These are phyloP conservation scores for Chrysopogon serrulatus DNA, from an alignment of 176 grass and related monocot genomes.

Conservation along the genomic window DNA sequence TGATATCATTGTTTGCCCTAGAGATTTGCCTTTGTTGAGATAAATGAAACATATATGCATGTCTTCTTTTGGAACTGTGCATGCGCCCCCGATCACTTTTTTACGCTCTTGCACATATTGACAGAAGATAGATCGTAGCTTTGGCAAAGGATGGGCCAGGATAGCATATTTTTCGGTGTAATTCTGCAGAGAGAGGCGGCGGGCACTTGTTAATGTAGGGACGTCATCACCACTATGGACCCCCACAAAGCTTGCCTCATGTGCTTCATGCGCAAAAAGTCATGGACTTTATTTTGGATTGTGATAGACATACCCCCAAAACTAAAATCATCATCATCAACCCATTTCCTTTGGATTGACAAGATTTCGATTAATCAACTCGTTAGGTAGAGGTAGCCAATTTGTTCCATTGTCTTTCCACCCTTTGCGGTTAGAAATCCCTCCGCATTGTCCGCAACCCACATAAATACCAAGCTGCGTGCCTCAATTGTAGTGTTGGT, in stretches of 20 bases:
- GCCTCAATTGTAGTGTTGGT: not conserved
- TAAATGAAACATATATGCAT: no score
- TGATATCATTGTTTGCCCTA: no score
- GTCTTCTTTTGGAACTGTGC: no score
- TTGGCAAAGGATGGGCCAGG: slow-evolving; percentile 3
- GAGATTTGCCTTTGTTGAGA: no score
- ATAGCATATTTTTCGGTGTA: no score
- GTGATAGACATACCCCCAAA: not conserved
- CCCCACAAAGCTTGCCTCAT: slow-evolving; percentile 30
- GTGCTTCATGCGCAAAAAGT: slow-evolving; percentile 33
- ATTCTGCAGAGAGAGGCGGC: no score
- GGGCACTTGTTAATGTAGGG: no score
- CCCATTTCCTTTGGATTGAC: not conserved
- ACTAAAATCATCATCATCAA: slow-evolving; percentile 5
- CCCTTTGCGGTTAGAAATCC: slow-evolving; percentile 26
- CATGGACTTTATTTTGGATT: slow-evolving; percentile 32
- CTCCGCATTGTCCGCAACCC: slow-evolving; percentile 44
- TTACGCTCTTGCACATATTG: not conserved
- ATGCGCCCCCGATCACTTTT: no score
- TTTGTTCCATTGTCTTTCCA: slow-evolving; percentile 23
- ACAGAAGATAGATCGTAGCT: slow-evolving; percentile 35
- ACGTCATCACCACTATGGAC: no score
- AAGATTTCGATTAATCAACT: slow-evolving; percentile 24
- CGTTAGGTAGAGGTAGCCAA: slow-evolving; percentile 19
- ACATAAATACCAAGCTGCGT: slow-evolving; percentile 28